Conservation (phyloP, 2,329 filamentous ascomycete species). For the Aureobasidium sp. region DNA sequence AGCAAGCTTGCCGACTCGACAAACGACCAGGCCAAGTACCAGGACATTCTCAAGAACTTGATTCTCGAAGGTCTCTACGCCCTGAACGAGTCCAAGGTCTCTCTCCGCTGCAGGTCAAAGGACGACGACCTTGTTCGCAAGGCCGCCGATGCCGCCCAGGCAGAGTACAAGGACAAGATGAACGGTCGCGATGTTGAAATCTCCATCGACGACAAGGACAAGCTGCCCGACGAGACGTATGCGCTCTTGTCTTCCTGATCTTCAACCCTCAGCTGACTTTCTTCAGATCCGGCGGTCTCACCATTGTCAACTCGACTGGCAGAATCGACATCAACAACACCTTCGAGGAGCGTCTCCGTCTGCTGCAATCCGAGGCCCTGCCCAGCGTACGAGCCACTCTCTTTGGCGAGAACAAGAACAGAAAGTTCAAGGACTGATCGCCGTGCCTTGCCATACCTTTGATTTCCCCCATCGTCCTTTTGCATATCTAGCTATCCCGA, state of each 20-base stretch:
- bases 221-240: constrained; percentile 76
- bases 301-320: constrained; percentile 72
- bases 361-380: constrained; percentile 78
- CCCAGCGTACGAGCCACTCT: constrained; percentile 78
- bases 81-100: constrained; percentile 70
- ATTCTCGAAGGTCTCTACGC: constrained; percentile 87
- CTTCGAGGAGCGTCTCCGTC: constrained; percentile 78
- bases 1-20: constrained; percentile 61
- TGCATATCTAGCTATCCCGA: constrained; percentile 8
- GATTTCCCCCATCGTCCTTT: not conserved
- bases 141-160: constrained; percentile 66
- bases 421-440: constrained; percentile 82
- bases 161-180: constrained; percentile 73
- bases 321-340: constrained; percentile 99
- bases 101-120: constrained; percentile 68
- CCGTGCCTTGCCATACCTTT: not conserved
- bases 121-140: constrained; percentile 71
- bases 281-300: constrained; percentile 71
- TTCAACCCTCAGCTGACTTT: not conserved
- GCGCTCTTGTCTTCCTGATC: constrained; percentile 33
- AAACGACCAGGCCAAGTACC: constrained; percentile 68
- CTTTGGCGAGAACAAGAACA: constrained; percentile 91
- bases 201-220: constrained; percentile 69
- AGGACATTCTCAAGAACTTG: constrained; percentile 67
- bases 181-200: constrained; percentile 62